A percentile compares a stretch with the other conserved stretches of the same genome.
phyloP scores from a whole-genome alignment of 768 basidiomycete species.

The Russula sp. region DNA sequence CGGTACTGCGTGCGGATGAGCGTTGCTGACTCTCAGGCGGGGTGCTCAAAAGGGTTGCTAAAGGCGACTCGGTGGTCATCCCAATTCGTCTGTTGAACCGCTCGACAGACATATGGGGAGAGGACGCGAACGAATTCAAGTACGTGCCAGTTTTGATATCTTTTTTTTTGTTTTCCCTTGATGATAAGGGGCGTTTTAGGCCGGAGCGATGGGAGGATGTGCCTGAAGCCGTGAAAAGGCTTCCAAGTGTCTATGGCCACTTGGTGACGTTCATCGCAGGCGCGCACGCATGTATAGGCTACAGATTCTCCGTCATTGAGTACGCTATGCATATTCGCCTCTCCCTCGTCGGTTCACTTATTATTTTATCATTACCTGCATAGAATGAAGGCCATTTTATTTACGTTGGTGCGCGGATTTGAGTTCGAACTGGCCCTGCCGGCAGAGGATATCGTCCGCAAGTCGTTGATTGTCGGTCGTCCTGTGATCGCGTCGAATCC shows the following conservation, averaged over 20 bases:
- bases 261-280: conserved; percentile 28
- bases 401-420: conserved; percentile 24
- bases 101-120: conserved; percentile 17
- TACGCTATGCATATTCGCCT: background rate
- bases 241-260: too few relatives aligned
- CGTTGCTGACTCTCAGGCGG: background rate
- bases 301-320: conserved; percentile 25
- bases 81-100: conserved; percentile 26
- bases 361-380: background rate
- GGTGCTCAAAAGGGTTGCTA: conserved; percentile 1
- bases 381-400: conserved; percentile 26
- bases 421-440: conserved; percentile 21
- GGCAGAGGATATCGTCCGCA: conserved; percentile 14
- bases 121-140: conserved; percentile 29
- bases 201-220: conserved; percentile 21
- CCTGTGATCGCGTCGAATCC: conserved; percentile 14
- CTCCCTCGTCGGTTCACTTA: background rate
- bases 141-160: background rate
- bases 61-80: conserved; percentile 22
- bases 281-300: conserved; percentile 27
- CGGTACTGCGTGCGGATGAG: too few relatives aligned
- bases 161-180: background rate
- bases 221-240: conserved; percentile 1
- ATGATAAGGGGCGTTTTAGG: background rate
- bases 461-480: conserved; percentile 11